Evolutionary conservation across 2,329 filamentous ascomycete genomes (phyloP), one percentile per base, ranked within the genome.

Genomic region (Phialemoniopsis sp.): DNA sequence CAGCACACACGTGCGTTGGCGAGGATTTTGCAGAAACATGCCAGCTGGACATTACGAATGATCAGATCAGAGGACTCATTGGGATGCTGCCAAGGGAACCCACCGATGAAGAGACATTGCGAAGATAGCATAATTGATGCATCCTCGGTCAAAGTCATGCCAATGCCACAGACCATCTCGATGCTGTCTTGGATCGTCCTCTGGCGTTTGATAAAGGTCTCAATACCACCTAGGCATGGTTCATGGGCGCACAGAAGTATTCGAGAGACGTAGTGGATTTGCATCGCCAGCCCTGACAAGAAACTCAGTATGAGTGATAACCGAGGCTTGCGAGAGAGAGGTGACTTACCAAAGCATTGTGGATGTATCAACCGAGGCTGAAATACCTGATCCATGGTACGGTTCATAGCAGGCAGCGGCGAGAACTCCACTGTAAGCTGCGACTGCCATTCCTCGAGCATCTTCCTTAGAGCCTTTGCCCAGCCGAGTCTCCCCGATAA

Each of bases 381-480:
- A 21, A 51, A 50, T 2, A 41, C 41, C 4, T 44, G 33, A 13
- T 17, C 13, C 3, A 29, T 38, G 8, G 32, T 18, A 1, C 39
- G 42, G 13, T 34, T 46, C 10, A 36, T 18, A 10, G 41, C 44
- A 1, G 68, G 67, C 9, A 72, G 57, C 0, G 65, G 63, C 5
- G 60, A 53, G 42, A 70, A 72, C 16, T 68, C 62, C 5, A 62
- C 45, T n/a, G 64, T 66, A n/a, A 73, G 48, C 36, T 60, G 60
- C 10, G 54, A 50, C 36, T 65, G 52, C 72, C 73, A 77, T 38
- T 75, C 72, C 15, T 71, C 63, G 5, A 78, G 52, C 49, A 70
- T 66, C 26, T 65, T 63, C 9, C 72, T 56, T 1, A 77, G 52
- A 9, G 63, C 62, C 41, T 67, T 65, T 0, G 65, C 70, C 35